phyloP scores from a whole-genome alignment of 2,329 filamentous ascomycete genomes.

The Trichoderma cornu-damae region DNA sequence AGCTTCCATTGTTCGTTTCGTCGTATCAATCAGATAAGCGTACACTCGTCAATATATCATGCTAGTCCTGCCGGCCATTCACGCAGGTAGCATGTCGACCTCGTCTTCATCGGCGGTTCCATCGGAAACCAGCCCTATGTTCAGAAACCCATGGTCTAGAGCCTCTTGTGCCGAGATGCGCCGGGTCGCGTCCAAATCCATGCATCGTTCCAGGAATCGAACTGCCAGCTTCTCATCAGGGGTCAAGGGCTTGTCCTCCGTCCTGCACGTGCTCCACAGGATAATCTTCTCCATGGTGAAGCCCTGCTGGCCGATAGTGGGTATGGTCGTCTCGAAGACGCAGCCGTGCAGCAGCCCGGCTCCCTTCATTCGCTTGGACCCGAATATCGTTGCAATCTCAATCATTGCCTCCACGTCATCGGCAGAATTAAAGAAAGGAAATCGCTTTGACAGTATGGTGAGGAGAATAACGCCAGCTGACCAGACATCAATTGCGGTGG shows the following conservation, averaged over 20 bases:
- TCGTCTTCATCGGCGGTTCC: slow-evolving; percentile 46
- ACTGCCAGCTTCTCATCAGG: slow-evolving; percentile 68
- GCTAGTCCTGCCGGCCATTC: slow-evolving; percentile 8
- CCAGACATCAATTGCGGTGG: slow-evolving; percentile 93
- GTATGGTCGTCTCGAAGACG: slow-evolving; percentile 87
- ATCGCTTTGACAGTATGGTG: slow-evolving; percentile 86
- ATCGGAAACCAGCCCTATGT: slow-evolving; percentile 28
- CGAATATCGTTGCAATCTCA: slow-evolving; percentile 94
- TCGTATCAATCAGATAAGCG: slow-evolving; percentile 3
- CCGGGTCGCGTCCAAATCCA: slow-evolving; percentile 70
- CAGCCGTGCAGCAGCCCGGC: slow-evolving; percentile 82
- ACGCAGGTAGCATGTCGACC: slow-evolving; percentile 45
- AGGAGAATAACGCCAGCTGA: slow-evolving; percentile 93
- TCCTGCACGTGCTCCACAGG: slow-evolving; percentile 84
- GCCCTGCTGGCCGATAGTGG: slow-evolving; percentile 78
- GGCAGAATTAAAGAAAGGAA: slow-evolving; percentile 98
- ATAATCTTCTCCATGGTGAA: slow-evolving; percentile 91
- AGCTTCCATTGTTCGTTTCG: neutral
- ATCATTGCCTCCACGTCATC: slow-evolving; percentile 98
- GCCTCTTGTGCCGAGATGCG: slow-evolving; percentile 73
- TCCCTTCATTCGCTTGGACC: slow-evolving; percentile 73
- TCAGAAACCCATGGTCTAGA: slow-evolving; percentile 65
- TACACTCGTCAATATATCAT: slow-evolving; percentile 4
- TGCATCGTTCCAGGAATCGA: slow-evolving; percentile 63
- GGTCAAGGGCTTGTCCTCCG: slow-evolving; percentile 52